Evolutionary conservation across 768 basidiomycete species (phyloP), one percentile per base, ranked within the genome.

Genomic region (Pisolithus marmoratus): DNA sequence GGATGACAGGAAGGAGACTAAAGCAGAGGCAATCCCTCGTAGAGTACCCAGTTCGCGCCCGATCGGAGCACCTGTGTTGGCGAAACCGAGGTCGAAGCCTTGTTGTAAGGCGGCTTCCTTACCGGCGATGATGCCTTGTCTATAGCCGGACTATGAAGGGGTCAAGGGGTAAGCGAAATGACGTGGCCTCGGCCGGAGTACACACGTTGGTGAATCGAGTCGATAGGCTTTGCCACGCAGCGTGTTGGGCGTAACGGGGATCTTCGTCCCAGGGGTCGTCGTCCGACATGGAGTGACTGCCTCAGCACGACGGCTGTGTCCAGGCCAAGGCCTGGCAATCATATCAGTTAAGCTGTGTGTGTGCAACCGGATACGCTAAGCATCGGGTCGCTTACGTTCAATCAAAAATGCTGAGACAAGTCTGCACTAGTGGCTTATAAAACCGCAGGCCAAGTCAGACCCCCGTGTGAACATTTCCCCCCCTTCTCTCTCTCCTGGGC

Each of bases 41-140:
- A 95, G 72, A 37, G 75, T 63, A 3, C 95, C 95, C 2, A 97
- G 66, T 54, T 88, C 78, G 23, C 84, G 80, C 1, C 94, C 92
- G 15, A 87, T 67, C 0, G 89, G 87, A 2, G 77, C 83, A 1
- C 93, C 90, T 9, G 82, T 72, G 14, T 70, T 66, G 1, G 84
- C 83, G 61, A 91, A 97, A 2, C 90, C 93, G 3, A 76, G 72
- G 67, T 99, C 91, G 61, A 99, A 98, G 1, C 95, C 95, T 56
- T 83, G 74, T 61, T 99, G 95, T 2, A 97, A 75, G 2, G 84
- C 84, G 0, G 79, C 74, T 64, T 94, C 87, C 66, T 97, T 98
- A 3, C 95, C 95, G 4, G 86, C 83, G 0, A 85, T 88, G 60
- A 98, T 95, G 6, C 95, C 95, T 70, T 97, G 94, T n/a, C 95